Evolutionary conservation across 768 basidiomycete species (phyloP).

Genomic region (Tremella mesenterica): DNA sequence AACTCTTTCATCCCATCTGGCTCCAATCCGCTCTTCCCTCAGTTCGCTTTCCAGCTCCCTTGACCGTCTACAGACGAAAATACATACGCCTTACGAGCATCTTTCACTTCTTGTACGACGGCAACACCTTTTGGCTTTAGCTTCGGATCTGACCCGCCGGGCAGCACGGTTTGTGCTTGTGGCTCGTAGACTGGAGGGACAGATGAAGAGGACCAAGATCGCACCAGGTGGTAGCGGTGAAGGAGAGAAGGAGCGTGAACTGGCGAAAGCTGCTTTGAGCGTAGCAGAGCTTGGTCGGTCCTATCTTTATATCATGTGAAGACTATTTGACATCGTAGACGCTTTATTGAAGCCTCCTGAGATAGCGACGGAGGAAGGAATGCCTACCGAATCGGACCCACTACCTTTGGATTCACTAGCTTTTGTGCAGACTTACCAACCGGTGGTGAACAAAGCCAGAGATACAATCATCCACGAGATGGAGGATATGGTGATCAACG

Average conservation of each 20-base stretch:
- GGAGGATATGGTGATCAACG: constrained; percentile 79
- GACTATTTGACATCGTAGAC: constrained; percentile 3
- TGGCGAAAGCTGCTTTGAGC: constrained; percentile 89
- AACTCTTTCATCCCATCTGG: constrained; percentile 25
- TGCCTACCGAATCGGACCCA: constrained; percentile 18
- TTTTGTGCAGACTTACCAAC: constrained; percentile 61
- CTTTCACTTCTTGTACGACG: constrained; percentile 63
- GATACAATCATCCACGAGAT: constrained; percentile 69
- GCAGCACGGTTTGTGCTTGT: constrained; percentile 77
- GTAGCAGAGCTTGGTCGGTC: constrained; percentile 77
- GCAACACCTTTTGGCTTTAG: constrained; percentile 69
- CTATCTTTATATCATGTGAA: neutral
- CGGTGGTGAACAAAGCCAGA: constrained; percentile 64
- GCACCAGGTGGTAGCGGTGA: constrained; percentile 46
- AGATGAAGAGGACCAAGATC: constrained; percentile 64
- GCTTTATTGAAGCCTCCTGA: constrained; percentile 9
- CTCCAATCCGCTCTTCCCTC: constrained; percentile 27
- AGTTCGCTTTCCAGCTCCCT: constrained; percentile 27
- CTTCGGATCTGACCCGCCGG: constrained; percentile 73
- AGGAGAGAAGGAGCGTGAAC: constrained; percentile 73
- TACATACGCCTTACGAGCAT: constrained; percentile 70
- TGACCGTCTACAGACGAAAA: constrained; percentile 68
- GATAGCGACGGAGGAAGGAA: constrained; percentile 1
- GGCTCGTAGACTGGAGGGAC: constrained; percentile 68
- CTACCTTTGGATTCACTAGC: constrained; percentile 66